A percentile compares a stretch with the other conserved stretches of the same genome.
Conservation (phyloP, 1,284 basidiomycete genomes). For the Apiotrichum sp. region DNA sequence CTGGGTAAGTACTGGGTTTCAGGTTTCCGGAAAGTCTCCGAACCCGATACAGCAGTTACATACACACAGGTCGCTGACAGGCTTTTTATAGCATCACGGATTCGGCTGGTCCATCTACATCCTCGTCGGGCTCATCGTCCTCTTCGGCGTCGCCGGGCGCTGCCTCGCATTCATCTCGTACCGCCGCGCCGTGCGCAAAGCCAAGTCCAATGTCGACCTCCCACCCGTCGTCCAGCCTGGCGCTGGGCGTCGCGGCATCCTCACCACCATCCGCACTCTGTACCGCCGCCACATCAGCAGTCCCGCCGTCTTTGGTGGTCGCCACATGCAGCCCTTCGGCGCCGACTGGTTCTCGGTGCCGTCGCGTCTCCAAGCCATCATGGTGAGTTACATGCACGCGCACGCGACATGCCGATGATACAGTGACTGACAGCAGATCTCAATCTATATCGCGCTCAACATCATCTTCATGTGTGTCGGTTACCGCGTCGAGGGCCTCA, state of each 20-base stretch:
- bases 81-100: conserved; percentile 19
- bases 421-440: conserved; percentile 16
- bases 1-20: background rate
- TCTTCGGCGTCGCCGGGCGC: conserved; percentile 20
- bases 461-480: conserved; percentile 44
- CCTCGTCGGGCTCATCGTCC: conserved; percentile 15
- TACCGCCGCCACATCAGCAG: conserved; percentile 18
- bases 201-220: background rate
- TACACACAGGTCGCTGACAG: too few relatives aligned
- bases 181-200: background rate
- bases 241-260: background rate
- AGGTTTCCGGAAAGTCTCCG: too few relatives aligned
- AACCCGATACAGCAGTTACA: too few relatives aligned
- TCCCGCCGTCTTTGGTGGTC: conserved; percentile 24
- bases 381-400: conserved; percentile 11
- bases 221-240: background rate
- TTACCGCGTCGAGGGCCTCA: conserved; percentile 50
- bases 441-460: conserved; percentile 24
- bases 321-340: conserved; percentile 23
- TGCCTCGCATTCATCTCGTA: background rate
- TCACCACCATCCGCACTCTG: conserved; percentile 3
- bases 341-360: conserved; percentile 20
- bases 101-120: conserved; percentile 26
- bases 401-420: background rate
- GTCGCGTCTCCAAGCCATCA: conserved; percentile 24